Conservation (phyloP, 805 yeast species). For the Metschnikowia cerradonensis region DNA sequence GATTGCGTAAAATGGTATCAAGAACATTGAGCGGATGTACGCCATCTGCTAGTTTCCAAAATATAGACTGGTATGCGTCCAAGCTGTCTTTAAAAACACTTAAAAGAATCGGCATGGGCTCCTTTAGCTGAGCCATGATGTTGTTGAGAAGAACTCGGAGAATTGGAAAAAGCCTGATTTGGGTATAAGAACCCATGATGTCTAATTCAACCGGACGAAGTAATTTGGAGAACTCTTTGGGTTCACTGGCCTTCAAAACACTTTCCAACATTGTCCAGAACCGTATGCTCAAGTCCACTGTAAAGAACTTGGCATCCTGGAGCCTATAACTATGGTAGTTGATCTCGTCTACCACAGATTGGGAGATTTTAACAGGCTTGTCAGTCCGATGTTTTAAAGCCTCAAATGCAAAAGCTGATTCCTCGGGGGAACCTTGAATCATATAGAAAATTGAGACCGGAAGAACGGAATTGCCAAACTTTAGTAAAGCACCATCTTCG, state of each 20-base stretch:
- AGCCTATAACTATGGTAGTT: slow-evolving; percentile 47
- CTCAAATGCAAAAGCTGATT: slow-evolving; percentile 48
- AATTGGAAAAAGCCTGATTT: slow-evolving; percentile 33
- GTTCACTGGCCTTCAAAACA: slow-evolving; percentile 26
- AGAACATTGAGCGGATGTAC: slow-evolving; percentile 51
- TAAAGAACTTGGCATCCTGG: slow-evolving; percentile 50
- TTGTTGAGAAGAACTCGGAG: slow-evolving; percentile 46
- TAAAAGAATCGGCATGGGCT: slow-evolving; percentile 54
- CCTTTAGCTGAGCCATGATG: slow-evolving; percentile 45
- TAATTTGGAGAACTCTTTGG: slow-evolving; percentile 15
- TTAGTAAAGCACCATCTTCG: not conserved
- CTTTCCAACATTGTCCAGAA: slow-evolving; percentile 48
- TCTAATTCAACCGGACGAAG: slow-evolving; percentile 32
- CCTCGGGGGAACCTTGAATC: slow-evolving; percentile 49
- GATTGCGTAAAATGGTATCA: slow-evolving; percentile 57
- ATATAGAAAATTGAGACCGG: slow-evolving; percentile 55
- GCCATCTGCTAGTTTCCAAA: slow-evolving; percentile 58
- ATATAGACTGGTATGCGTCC: slow-evolving; percentile 35
- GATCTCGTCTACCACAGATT: slow-evolving; percentile 49
- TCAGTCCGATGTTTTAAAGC: slow-evolving; percentile 7
- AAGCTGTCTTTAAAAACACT: slow-evolving; percentile 47
- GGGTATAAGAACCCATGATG: slow-evolving; percentile 24
- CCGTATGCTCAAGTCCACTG: slow-evolving; percentile 32
- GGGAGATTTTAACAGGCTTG: slow-evolving; percentile 3
- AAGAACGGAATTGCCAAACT: slow-evolving; percentile 6